A percentile compares a stretch with the other conserved stretches of the same genome.
Evolutionary conservation across 768 basidiomycete genomes (phyloP).

Genomic region (Calocybe gangraenosa): DNA sequence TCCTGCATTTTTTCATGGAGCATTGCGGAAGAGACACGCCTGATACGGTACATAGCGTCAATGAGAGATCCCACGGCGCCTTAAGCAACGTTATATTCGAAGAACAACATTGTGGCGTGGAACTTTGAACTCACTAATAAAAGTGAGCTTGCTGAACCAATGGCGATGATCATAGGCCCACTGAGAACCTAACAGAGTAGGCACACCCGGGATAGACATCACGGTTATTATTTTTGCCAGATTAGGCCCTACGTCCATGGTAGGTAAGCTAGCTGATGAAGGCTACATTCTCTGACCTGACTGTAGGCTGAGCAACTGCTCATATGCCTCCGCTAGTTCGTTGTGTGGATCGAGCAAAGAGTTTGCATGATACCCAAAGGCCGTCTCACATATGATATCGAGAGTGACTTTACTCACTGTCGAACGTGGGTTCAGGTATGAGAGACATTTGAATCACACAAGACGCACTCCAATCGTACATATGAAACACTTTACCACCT

Average conservation of each 20-base stretch:
- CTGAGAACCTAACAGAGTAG: slow-evolving; percentile 25
- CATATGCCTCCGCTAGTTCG: slow-evolving; percentile 46
- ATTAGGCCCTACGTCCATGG: slow-evolving; percentile 22
- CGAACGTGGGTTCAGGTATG: slow-evolving; percentile 5
- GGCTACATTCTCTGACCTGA: slow-evolving; percentile 20
- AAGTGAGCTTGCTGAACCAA: slow-evolving; percentile 15
- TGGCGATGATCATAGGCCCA: slow-evolving; percentile 33
- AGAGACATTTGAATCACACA: background rate
- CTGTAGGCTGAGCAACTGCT: slow-evolving; percentile 36
- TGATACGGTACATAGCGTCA: slow-evolving; percentile 36
- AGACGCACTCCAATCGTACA: slow-evolving; percentile 46
- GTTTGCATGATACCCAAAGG: slow-evolving; percentile 44
- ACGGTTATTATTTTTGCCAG: slow-evolving; percentile 31
- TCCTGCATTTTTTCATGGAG: slow-evolving; percentile 37
- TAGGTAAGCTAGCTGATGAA: background rate
- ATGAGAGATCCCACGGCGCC: slow-evolving; percentile 5
- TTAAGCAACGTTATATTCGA: slow-evolving; percentile 7
- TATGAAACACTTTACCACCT: slow-evolving; percentile 26
- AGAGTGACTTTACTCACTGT: slow-evolving; percentile 49
- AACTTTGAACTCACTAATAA: slow-evolving; percentile 6
- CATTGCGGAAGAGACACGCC: slow-evolving; percentile 34
- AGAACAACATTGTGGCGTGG: background rate
- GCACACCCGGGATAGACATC: slow-evolving; percentile 32
- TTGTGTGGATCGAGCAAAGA: slow-evolving; percentile 42
- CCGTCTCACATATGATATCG: slow-evolving; percentile 49